Evolutionary conservation across 352 stramenopile species (phyloP).

Genomic region (Phytophthora nicotianae): DNA sequence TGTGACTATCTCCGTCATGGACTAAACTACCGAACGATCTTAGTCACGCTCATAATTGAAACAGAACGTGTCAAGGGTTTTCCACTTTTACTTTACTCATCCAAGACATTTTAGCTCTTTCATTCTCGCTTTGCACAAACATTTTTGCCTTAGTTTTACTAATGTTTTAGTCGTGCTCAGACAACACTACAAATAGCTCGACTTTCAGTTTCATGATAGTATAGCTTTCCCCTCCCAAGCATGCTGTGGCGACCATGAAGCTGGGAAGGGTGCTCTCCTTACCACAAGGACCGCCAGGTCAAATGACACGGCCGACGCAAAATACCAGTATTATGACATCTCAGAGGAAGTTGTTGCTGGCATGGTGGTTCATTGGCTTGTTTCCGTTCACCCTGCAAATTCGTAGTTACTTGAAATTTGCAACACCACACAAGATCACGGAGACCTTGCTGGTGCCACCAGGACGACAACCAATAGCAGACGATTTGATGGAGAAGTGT

Average conservation of each 20-base stretch:
- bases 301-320: not conserved
- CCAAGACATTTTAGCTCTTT: too few relatives aligned
- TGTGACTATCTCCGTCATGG: too few relatives aligned
- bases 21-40: too few relatives aligned
- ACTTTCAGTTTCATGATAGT: not conserved
- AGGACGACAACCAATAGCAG: not conserved
- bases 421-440: conserved; percentile 12
- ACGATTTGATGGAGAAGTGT: conserved; percentile 1
- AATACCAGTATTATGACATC: conserved; percentile 1
- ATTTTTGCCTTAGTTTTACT: too few relatives aligned
- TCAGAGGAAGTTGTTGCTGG: conserved; percentile 4
- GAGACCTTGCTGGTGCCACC: not conserved
- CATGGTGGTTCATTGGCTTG: conserved; percentile 9
- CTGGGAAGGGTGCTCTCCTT: not conserved
- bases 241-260: not conserved
- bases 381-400: conserved; percentile 9
- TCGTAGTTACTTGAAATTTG: conserved; percentile 12
- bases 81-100: too few relatives aligned
- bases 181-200: not conserved
- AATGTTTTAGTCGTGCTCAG: too few relatives aligned
- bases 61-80: too few relatives aligned
- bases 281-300: not conserved
- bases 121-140: too few relatives aligned
- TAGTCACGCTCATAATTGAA: too few relatives aligned
- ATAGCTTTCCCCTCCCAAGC: not conserved